phyloP scores from a whole-genome alignment of 2,329 filamentous ascomycete species.

The Fusarium oligoseptatum region DNA sequence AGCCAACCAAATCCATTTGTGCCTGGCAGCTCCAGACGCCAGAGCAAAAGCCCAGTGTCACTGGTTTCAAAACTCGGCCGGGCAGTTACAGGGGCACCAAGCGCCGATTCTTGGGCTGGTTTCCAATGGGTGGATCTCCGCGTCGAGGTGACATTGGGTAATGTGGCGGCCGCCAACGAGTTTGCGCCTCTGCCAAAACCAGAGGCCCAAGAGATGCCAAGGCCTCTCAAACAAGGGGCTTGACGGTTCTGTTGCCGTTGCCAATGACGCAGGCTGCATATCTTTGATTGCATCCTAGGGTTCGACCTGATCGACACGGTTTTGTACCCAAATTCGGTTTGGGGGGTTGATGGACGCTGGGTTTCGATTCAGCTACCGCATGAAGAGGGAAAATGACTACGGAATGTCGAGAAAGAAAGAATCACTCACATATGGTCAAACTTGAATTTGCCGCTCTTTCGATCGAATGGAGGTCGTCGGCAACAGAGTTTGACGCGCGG shows the following conservation, averaged over 20 bases:
- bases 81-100: slow-evolving; percentile 35
- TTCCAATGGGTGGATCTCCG: slow-evolving; percentile 38
- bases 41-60: slow-evolving; percentile 30
- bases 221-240: slow-evolving; percentile 13
- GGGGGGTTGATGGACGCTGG: slow-evolving; percentile 22
- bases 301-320: slow-evolving; percentile 7
- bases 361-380: slow-evolving; percentile 1
- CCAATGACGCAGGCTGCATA: slow-evolving; percentile 15
- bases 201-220: slow-evolving; percentile 10
- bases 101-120: slow-evolving; percentile 39
- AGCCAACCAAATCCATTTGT: slow-evolving; percentile 37
- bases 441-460: slow-evolving; percentile 27
- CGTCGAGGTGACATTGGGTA: slow-evolving; percentile 31
- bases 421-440: slow-evolving; percentile 8
- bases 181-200: not conserved
- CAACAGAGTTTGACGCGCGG: slow-evolving; percentile 10
- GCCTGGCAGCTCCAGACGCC: slow-evolving; percentile 35
- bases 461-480: slow-evolving; percentile 15
- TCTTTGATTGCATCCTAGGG: not conserved
- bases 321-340: slow-evolving; percentile 16
- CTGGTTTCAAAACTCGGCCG: slow-evolving; percentile 38
- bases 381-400: slow-evolving; percentile 8
- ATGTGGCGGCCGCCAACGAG: slow-evolving; percentile 29
- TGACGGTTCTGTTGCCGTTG: slow-evolving; percentile 20
- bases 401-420: slow-evolving; percentile 2